phyloP scores from a whole-genome alignment of 176 grass and related monocot genomes.

The Pontederia paniculata region DNA sequence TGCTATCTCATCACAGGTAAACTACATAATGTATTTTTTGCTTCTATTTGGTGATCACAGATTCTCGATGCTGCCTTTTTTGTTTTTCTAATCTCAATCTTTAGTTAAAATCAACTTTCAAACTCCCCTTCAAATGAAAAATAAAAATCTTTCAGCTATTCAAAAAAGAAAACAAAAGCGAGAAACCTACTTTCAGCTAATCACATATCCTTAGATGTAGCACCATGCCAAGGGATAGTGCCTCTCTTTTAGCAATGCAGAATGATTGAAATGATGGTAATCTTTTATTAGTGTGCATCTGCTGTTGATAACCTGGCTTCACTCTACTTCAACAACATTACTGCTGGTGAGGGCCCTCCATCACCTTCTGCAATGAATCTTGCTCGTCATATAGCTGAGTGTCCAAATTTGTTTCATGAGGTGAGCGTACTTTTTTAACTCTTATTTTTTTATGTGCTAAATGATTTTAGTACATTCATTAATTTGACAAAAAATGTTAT shows the following conservation, averaged over 20 bases:
- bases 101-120: neutral
- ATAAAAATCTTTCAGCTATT: too few relatives aligned
- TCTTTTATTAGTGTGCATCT: slow-evolving; percentile 64
- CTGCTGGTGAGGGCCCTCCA: slow-evolving; percentile 58
- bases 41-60: too few relatives aligned
- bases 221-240: neutral
- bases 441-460: neutral
- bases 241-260: neutral
- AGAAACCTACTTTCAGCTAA: too few relatives aligned
- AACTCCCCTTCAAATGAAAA: too few relatives aligned
- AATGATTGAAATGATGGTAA: slow-evolving; percentile 3
- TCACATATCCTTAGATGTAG: too few relatives aligned
- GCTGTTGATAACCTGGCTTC: slow-evolving; percentile 87
- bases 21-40: neutral
- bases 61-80: neutral
- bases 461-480: neutral
- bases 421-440: slow-evolving; percentile 12
- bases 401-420: slow-evolving; percentile 83
- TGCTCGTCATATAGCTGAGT: slow-evolving; percentile 69
- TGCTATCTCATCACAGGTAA: slow-evolving; percentile 94
- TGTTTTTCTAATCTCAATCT: neutral
- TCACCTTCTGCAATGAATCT: slow-evolving; percentile 80
- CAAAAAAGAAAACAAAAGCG: too few relatives aligned
- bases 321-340: slow-evolving; percentile 94
- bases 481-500: neutral